A percentile compares a stretch with the other conserved stretches of the same genome.
Conservation (phyloP, 1,284 basidiomycete species). For the Cryptococcus maquisensis region DNA sequence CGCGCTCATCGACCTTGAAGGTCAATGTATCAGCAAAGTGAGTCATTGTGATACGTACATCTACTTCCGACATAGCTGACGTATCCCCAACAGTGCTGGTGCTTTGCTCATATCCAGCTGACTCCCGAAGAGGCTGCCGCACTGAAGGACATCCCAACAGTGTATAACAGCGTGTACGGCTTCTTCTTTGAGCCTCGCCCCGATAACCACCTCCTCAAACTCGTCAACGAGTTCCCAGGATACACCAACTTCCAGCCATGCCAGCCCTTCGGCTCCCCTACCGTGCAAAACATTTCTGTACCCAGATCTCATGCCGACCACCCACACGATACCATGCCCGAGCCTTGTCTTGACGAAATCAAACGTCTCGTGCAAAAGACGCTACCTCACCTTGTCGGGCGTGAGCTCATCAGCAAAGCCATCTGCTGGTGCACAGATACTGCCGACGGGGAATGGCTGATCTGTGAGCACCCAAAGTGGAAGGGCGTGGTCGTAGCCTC, state of each 20-base stretch:
- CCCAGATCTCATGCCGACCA: conserved; percentile 44
- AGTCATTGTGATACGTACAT: conserved; percentile 1
- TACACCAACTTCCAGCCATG: conserved; percentile 23
- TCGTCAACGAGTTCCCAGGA: conserved; percentile 39
- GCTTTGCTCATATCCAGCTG: conserved; percentile 43
- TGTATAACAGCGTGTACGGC: conserved; percentile 31
- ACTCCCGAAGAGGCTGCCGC: conserved; percentile 34
- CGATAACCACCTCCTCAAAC: conserved; percentile 24
- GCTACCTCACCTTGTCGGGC: conserved; percentile 31
- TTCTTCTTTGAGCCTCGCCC: conserved; percentile 34
- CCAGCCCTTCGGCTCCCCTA: conserved; percentile 23
- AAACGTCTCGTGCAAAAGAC: conserved; percentile 26
- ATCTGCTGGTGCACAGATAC: conserved; percentile 48
- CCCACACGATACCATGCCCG: conserved; percentile 41
- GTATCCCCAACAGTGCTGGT: conserved; percentile 29
- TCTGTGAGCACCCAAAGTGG: conserved; percentile 36
- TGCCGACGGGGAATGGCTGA: conserved; percentile 32
- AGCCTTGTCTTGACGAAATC: conserved; percentile 22
- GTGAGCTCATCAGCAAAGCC: conserved; percentile 29
- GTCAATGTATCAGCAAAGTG: conserved; percentile 43
- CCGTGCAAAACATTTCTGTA: conserved; percentile 26
- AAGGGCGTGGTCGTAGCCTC: conserved; percentile 33
- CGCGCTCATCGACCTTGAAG: conserved; percentile 39
- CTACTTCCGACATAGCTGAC: neutral
- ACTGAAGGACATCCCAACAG: conserved; percentile 27